Conservation (phyloP, 176 grass and related monocot species). For the Zea mays region DNA sequence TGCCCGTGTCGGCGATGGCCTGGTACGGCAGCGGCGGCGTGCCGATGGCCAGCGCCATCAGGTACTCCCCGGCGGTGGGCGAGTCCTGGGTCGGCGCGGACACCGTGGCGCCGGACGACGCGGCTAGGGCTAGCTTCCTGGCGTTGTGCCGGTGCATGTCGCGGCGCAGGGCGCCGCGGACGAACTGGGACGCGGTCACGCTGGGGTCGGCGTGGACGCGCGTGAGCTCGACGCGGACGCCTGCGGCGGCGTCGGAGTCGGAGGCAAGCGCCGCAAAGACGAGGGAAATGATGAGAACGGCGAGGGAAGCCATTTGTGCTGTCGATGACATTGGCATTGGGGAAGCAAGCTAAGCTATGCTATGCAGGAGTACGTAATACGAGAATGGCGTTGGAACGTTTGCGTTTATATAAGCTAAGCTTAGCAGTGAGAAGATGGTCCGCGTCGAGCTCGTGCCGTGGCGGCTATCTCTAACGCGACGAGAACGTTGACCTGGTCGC, state of each 20-base stretch:
- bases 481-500: conserved; percentile 23
- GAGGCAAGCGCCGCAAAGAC: background rate
- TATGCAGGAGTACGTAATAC: background rate
- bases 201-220: conserved; percentile 47
- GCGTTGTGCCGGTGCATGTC: conserved; percentile 41
- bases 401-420: conserved; percentile 17
- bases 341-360: no score
- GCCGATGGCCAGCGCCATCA: conserved; percentile 68
- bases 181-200: conserved; percentile 45
- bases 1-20: conserved; percentile 63
- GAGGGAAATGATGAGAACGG: background rate
- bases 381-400: background rate
- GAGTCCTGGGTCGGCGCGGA: conserved; percentile 11
- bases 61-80: conserved; percentile 45
- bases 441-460: background rate
- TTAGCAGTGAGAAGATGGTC: no score
- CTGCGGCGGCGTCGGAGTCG: background rate
- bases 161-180: conserved; percentile 45
- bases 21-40: conserved; percentile 51
- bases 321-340: no score
- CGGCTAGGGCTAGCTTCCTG: conserved; percentile 3
- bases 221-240: conserved; percentile 51
- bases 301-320: background rate
- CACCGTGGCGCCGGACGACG: conserved; percentile 26
- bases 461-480: background rate